Evolutionary conservation across 192 early-diverging fungal species (phyloP).

Genomic region (Entomortierella lignicola): DNA sequence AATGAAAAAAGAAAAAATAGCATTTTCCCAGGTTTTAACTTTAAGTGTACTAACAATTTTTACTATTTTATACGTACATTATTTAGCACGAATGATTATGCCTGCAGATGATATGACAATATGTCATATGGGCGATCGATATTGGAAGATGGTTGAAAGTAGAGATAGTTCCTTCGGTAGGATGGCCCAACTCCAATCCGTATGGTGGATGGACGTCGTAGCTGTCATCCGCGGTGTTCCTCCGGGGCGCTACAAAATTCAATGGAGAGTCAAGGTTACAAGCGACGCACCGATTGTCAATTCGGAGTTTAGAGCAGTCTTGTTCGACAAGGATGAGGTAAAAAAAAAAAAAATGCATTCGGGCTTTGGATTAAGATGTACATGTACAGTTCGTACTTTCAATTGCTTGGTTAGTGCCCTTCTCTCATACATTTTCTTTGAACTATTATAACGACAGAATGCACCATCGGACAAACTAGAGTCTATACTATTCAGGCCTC

Average conservation of each 20-base stretch:
- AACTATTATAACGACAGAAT: not conserved
- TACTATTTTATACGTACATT: not conserved
- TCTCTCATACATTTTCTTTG: not conserved
- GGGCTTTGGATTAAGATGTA: too few species aligned
- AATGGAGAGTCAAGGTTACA: constrained; percentile 33
- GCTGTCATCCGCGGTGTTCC: constrained; percentile 24
- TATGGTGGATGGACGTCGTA: constrained; percentile 49
- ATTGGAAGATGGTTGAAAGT: constrained; percentile 39
- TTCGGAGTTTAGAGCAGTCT: constrained; percentile 35
- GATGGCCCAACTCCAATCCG: constrained; percentile 37
- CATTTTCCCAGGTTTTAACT: not conserved
- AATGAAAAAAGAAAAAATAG: not conserved
- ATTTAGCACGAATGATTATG: constrained; percentile 17
- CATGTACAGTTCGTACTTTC: too few species aligned
- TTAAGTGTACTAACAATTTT: not conserved
- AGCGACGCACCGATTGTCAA: constrained; percentile 46
- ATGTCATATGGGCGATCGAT: constrained; percentile 37
- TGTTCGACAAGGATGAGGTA: constrained; percentile 42
- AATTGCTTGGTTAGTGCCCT: not conserved
- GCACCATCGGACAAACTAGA: not conserved
- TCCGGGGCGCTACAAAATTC: constrained; percentile 46
- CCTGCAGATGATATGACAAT: constrained; percentile 35
- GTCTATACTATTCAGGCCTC: constrained; percentile 25
- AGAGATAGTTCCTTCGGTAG: constrained; percentile 23
- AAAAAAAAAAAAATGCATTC: not conserved